Conservation (phyloP, 176 grass and related monocot genomes). For the Avena sativa region DNA sequence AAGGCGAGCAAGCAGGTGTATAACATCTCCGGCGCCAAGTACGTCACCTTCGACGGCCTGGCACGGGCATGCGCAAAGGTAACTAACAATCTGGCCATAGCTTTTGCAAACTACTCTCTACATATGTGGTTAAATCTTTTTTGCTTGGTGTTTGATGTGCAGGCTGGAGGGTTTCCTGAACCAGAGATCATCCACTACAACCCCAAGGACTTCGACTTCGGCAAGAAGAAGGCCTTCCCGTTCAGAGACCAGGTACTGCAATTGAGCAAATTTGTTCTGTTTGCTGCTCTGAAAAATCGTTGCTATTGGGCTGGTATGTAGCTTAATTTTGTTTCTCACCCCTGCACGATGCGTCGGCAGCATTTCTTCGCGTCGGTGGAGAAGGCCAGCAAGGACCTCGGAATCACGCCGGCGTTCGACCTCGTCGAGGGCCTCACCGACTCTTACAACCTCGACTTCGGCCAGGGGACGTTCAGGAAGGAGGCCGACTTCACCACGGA, state of each 20-base stretch:
- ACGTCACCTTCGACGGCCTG: conserved; percentile 94
- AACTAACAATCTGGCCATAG: background rate
- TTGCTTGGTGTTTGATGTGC: background rate
- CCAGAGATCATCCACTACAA: conserved; percentile 92
- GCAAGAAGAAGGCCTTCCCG: conserved; percentile 96
- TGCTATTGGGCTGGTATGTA: background rate
- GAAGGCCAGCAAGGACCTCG: conserved; percentile 66
- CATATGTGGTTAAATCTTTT: background rate
- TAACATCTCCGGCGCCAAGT: conserved; percentile 95
- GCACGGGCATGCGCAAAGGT: conserved; percentile 97
- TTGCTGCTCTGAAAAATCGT: background rate
- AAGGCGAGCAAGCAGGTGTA: conserved; percentile 94
- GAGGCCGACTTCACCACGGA: conserved; percentile 85
- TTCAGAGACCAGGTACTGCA: conserved; percentile 86
- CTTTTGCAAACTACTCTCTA: background rate
- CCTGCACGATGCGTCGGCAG: conserved; percentile 44
- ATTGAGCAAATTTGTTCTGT: background rate
- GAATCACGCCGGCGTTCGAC: conserved; percentile 65
- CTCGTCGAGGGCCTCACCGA: conserved; percentile 77
- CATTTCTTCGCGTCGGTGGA: conserved; percentile 94
- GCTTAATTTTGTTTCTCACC: background rate
- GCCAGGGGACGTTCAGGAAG: conserved; percentile 79
- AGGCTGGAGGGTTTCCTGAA: conserved; percentile 91
- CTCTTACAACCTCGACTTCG: conserved; percentile 94
- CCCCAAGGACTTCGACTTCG: conserved; percentile 95